Conservation (phyloP, 148 eudicot species). For the Chenopodium album region DNA sequence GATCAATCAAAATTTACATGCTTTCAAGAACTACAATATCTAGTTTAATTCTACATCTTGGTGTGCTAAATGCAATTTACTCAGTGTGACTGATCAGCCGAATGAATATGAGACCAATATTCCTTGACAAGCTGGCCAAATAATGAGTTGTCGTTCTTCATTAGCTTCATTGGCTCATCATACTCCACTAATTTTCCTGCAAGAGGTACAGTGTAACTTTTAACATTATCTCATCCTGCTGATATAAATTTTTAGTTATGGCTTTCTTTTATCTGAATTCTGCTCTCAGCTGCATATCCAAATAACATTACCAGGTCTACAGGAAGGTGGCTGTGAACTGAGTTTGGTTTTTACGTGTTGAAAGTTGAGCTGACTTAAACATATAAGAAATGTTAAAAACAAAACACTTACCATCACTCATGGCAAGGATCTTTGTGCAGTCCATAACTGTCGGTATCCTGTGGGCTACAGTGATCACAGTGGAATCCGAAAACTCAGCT, state of each 20-base stretch:
- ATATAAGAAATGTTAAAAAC: no score
- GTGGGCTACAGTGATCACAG: slow-evolving; percentile 81
- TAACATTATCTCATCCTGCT: no score
- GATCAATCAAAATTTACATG: neutral
- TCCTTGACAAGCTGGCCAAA: slow-evolving; percentile 80
- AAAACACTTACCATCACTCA: slow-evolving; percentile 64
- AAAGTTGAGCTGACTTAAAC: no score
- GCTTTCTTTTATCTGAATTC: no score
- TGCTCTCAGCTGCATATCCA: no score
- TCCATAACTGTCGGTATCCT: slow-evolving; percentile 93
- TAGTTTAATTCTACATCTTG: neutral
- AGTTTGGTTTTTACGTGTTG: no score
- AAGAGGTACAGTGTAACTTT: no score
- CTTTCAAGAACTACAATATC: neutral
- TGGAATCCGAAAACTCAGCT: slow-evolving; percentile 67
- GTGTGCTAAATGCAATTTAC: no score
- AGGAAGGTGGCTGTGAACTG: no score
- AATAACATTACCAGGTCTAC: no score
- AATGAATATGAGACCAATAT: slow-evolving; percentile 54
- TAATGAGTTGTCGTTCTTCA: slow-evolving; percentile 70
- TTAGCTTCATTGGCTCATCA: slow-evolving; percentile 73
- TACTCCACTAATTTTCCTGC: slow-evolving; percentile 69
- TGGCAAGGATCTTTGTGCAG: slow-evolving; percentile 77
- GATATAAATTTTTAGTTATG: no score
- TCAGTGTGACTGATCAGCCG: slow-evolving; percentile 41